These are phyloP conservation scores for Phytophthora colocasiae DNA, from an alignment of 352 stramenopile genomes.

Conservation along the genomic window DNA sequence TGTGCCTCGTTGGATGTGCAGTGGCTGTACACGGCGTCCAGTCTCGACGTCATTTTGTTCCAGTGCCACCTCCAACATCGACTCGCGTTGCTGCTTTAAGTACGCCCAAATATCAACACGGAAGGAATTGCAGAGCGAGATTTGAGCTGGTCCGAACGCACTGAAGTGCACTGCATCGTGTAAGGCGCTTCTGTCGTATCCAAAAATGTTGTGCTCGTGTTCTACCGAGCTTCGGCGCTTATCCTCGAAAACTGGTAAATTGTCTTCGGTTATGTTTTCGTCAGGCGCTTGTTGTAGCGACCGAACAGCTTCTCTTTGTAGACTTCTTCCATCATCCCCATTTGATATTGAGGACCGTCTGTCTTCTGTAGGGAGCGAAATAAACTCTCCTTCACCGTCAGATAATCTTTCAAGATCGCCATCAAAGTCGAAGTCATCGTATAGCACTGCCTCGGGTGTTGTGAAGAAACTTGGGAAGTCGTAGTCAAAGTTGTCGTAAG, in stretches of 20 bases:
- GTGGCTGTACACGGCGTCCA: constrained; percentile 53
- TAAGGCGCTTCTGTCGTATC: constrained; percentile 3
- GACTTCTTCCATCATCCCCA: constrained; percentile 15
- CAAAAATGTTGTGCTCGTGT: neutral
- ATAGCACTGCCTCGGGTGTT: constrained; percentile 15
- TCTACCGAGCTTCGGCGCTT: neutral
- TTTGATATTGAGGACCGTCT: constrained; percentile 15
- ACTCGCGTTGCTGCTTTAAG: constrained; percentile 60
- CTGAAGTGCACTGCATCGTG: constrained; percentile 64
- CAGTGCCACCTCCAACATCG: constrained; percentile 68
- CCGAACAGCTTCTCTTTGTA: constrained; percentile 53
- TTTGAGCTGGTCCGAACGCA: constrained; percentile 57
- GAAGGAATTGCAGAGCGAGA: constrained; percentile 54
- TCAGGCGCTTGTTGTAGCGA: constrained; percentile 41
- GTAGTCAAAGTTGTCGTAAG: constrained; percentile 40
- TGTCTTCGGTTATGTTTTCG: neutral
- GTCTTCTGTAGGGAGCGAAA: constrained; percentile 20
- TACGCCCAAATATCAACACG: constrained; percentile 79
- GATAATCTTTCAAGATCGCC: constrained; percentile 12
- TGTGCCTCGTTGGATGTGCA: constrained; percentile 62
- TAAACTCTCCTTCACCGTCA: constrained; percentile 33
- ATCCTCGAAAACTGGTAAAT: neutral
- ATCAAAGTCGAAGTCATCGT: constrained; percentile 30
- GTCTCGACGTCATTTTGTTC: constrained; percentile 61
- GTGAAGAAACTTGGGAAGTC: constrained; percentile 28